Evolutionary conservation across 768 basidiomycete species (phyloP), one percentile per base, ranked within the genome.

Genomic region (Auriculariales sp.): DNA sequence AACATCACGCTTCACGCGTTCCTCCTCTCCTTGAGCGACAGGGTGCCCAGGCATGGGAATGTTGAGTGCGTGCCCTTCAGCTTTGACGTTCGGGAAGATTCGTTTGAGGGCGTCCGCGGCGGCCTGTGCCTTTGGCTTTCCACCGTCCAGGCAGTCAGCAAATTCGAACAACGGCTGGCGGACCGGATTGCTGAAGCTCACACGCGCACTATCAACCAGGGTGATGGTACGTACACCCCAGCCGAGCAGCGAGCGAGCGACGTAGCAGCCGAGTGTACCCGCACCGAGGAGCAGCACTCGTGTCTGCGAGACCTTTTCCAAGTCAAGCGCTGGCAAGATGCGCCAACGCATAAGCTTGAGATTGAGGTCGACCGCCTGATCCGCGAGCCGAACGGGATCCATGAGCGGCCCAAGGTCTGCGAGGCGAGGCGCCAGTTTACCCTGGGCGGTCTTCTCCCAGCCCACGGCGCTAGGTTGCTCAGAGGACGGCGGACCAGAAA

Each of bases 31-130:
- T 1, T 71, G 69, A 14, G 89, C 78, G 50, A 97, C 73, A 0
- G 93, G 94, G 59, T 99, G 95, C 0, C 95, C 95, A 0, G 95
- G 95, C 93, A 99, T 98, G 6, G 94, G 94, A 55, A 98, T 83
- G 30, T n/a, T 32, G 9, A 1, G 7, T 24, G 49, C 14, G 27
- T 29, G 34, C 14, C 12, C 2, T 74, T 86, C 54, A 53, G 95
- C 94, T 2, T 36, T 36, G 4, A 97, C 79, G 11, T 89, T 91
- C 3, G 95, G 95, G 66, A 83, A 95, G 44, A 99, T 86, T 68
- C 80, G 83, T 69, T 79, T 85, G 56, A 98, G 64, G 27, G 76
- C 69, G 15, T 77, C 84, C 1, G 94, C 93, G 0, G 95, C 95
- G 54, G 86, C 85, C 52, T 80, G 80, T 0, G 95, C 93, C 63